Evolutionary conservation across 768 basidiomycete species (phyloP), one percentile per base, ranked within the genome.

Genomic region (Mycena albidolilacea): DNA sequence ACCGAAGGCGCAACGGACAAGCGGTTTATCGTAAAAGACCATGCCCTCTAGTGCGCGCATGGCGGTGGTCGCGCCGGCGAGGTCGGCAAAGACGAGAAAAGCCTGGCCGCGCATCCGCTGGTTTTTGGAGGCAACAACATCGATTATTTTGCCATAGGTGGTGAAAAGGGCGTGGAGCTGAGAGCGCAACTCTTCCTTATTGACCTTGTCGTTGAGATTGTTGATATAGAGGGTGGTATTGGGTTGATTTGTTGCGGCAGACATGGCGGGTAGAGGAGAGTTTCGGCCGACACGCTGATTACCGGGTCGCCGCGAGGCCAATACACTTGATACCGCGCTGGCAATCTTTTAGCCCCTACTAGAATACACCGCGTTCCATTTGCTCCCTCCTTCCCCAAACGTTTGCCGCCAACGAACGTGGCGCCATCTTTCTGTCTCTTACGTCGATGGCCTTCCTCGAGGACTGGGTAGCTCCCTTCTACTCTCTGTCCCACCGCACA

Each of bases 31-130:
- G 80, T 97, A 98, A 83, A 97, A 97, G 37, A 90, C 74, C 90
- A 97, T 95, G 67, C 97, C 97, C 78, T 96, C 94, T 80, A 97
- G 93, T 58, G 93, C 95, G 61, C 97, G 89, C 91, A 98, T 89
- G 44, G 97, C 97, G 66, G 95, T 90, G 7, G 97, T 98, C 70
- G 96, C 95, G 66, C 92, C 91, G 11, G 95, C 90, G 62, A 97
- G 91, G 84, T 99, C 97, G 63, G 90, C 89, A 84, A 98, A 99
- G 78, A 97, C 96, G 79, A 98, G 92, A 83, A 98, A 99, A 1
- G 97, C 97, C 83, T 98, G 97, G 23, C 97, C 97, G 75, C 93
- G 90, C 92, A 95, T 95, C 82, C 92, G 94, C 70, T 90, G 84
- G 80, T 87, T 90, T 82, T 97, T 97, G 35, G 93, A 91, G 30